Base-by-base conservation (phyloP, 2,329 filamentous ascomycete species). In the Colletotrichum sp. region DNA sequence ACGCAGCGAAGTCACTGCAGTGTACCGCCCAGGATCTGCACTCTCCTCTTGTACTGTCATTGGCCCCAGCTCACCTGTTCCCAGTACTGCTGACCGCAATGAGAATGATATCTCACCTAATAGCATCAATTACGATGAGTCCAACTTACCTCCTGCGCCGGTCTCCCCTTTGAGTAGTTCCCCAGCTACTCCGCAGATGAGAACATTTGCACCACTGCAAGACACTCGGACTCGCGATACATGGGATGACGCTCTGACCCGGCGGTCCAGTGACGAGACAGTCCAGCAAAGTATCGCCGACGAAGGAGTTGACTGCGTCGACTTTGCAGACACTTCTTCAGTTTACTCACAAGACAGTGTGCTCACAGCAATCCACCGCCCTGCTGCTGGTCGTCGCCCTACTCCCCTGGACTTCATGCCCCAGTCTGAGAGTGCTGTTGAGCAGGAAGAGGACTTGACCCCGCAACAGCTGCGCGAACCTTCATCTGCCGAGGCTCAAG, bases 341-440 rank as follows among this genome's bases (percentile, higher is more conserved):
- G 18, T 79, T 8, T 80, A 80, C 64, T 80, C 80, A 7, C 64
- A 80, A 21, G 74, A 77, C 30, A 80, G 79, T 24, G 39, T 69
- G 18, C 63, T 76, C 15, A 80, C 77, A 24, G 76, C 77, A 8
- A 43, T 79, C 28, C 75, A 66, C 24, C 59, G 13, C 52, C 70
- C 74, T 52, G 43, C 55, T n/a, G 43, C 59, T 52, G 59, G 26
- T 43, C 34, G 21, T 39, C 28, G 12, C 28, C 21, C 21, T 57
- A 24, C 59, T 13, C 64, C 59, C 12, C 48, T 52, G n/a, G 59
- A 59, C 70, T 66, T 69, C 15, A 73, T 76, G 70, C 72, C 52
- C 32, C 70, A 52, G 39, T 48, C 39, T 34, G 21, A 30, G 34
- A 60, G 57, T 28, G 59, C 30, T 55, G 16, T n/a, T 61, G 63